Evolutionary conservation across 148 eudicot genomes (phyloP).

Genomic region (Amaranthus cruentus): DNA sequence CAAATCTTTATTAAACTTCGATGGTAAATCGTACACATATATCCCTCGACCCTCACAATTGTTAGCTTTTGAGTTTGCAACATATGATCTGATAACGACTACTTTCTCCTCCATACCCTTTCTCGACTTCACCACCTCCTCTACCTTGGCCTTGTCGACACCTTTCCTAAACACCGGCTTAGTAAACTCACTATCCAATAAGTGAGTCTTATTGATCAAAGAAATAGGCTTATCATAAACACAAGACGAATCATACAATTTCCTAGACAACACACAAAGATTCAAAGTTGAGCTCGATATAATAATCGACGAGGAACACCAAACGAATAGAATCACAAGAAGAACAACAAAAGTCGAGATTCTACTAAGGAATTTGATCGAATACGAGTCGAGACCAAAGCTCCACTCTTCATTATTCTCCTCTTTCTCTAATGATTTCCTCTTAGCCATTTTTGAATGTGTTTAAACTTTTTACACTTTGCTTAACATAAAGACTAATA

Average conservation of each 20-base stretch:
- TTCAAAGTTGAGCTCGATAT: constrained; percentile 58
- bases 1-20: constrained; percentile 69
- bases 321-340: constrained; percentile 46
- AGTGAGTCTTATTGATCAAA: constrained; percentile 19
- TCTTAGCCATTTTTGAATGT: constrained; percentile 38
- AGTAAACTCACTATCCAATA: constrained; percentile 12
- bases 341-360: constrained; percentile 37
- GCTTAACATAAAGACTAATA: too few relatives aligned
- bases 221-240: constrained; percentile 55
- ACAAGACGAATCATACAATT: constrained; percentile 58
- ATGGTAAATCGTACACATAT: constrained; percentile 69
- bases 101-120: constrained; percentile 44
- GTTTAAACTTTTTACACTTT: too few relatives aligned
- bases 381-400: constrained; percentile 21
- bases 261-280: constrained; percentile 59
- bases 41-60: constrained; percentile 58
- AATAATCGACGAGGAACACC: constrained; percentile 59
- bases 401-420: constrained; percentile 8
- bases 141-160: constrained; percentile 15
- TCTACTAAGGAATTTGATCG: constrained; percentile 23
- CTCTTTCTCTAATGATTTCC: constrained; percentile 25
- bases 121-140: constrained; percentile 28
- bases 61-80: constrained; percentile 15
- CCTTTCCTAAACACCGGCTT: constrained; percentile 4
- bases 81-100: constrained; percentile 45